Evolutionary conservation across 1,139 yeast genomes (phyloP), one percentile per base, ranked within the genome.

Genomic region (Ogataea hybrid): DNA sequence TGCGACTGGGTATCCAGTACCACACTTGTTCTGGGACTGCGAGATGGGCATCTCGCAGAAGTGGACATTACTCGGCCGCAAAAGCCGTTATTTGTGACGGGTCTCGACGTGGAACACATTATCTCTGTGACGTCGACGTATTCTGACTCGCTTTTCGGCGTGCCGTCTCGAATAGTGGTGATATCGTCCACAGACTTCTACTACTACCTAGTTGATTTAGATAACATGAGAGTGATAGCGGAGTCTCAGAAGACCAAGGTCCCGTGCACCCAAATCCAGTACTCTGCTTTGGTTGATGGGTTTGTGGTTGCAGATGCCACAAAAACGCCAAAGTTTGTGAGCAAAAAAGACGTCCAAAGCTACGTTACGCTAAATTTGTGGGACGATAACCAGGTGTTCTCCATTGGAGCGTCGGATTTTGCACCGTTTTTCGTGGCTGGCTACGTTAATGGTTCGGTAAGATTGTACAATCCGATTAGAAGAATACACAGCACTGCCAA

Each of bases 1-100:
- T 75, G 71, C 50, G 84, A 79, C 52, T 81, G 81, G 68, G 49
- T 79, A 9, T 73, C 78, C 5, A 56, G 69, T 4, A 66, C 70
- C 2, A 67, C 64, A 7, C 54, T 88, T 2, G 57, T 83, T 1
- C 78, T 80, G 25, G 96, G 95, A 0, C 72, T 81, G 6, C 63
- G 71, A 1, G 76, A 78, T 43, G 97, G 97, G 0, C 69, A 68
- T 28, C 62, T 88, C 6, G 82, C 81, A 0, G 94, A 85, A 55
- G 82, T 75, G 53, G 68, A 74, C 22, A 57, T 84, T 1, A 42
- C 34, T 3, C 33, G 31, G 12, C 50, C 54, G 3, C 33, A 42
- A 8, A 28, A 40, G 8, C 57, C 62, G 1, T 31, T 46, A n/a
- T 60, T 47, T 37, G 40, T 61, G 10, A 38, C 49, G 9, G 46